Evolutionary conservation across 208 protist genomes (phyloP).

Genomic region (Trypanosoma conorhini): DNA sequence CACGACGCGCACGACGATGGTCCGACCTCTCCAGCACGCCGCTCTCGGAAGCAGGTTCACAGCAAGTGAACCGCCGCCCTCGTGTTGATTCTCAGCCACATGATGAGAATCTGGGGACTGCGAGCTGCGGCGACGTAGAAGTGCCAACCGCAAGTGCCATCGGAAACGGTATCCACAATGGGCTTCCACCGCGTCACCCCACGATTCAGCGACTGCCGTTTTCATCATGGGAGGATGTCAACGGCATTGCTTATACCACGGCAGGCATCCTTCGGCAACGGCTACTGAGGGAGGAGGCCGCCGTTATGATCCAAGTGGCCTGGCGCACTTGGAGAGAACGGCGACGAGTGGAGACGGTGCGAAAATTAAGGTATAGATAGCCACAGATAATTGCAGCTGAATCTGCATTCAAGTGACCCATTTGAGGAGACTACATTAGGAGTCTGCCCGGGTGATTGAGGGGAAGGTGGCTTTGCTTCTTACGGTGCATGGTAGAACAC

Average conservation of each 20-base stretch:
- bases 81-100: not conserved
- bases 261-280: slow-evolving; percentile 24
- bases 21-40: not conserved
- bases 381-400: not conserved
- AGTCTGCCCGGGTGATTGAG: not conserved
- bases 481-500: not conserved
- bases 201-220: not conserved
- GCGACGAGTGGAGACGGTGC: slow-evolving; percentile 5
- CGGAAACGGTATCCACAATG: too few species aligned
- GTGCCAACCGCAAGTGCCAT: not conserved
- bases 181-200: not conserved
- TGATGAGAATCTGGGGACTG: not conserved
- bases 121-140: not conserved
- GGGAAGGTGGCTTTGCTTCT: not conserved
- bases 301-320: slow-evolving; percentile 52
- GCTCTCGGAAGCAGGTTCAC: not conserved
- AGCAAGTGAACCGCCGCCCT: not conserved
- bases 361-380: slow-evolving; percentile 8
- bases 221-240: not conserved
- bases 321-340: slow-evolving; percentile 34
- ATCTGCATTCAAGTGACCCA: not conserved
- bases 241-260: not conserved
- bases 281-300: slow-evolving; percentile 53
- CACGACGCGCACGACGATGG: not conserved
- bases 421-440: not conserved